Base-by-base conservation (phyloP, 106 monocot genomes). In the Dendrobium chrysotoxum region DNA sequence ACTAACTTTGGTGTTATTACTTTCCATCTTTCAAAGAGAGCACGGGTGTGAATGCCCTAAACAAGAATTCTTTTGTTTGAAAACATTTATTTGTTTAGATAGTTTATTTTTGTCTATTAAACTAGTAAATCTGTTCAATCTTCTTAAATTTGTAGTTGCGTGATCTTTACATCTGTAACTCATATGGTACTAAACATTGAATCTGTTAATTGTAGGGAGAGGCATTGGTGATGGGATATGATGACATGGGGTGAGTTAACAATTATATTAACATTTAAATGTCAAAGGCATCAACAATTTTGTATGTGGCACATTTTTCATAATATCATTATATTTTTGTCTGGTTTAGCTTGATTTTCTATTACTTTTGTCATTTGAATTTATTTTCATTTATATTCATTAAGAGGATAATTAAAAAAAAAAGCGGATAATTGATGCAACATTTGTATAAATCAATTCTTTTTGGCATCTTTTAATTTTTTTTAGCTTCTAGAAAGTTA, bases 191-290 rank as follows among this genome's bases (percentile, higher is more conserved):
- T 83, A 41, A 83, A 74, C 9, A 66, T 75, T 21, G 74, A 17
- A 31, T 39, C 65, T 11, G 11, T 71, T 87, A 77, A 85, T 78
- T 89, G 82, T 78, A 96, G 96, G 98, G 98, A 26, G 98, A 98
- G 84, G 98, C 98, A 76, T 77, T 98, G 57, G 98, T 98, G 31
- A 91, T 95, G 92, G 98, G 95, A 31, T 98, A 98, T 77, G 98
- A 98, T 88, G 89, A 95, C n/a, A 98, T 98, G 92, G 98, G 98
- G 95, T 98, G 87, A 76, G 88, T 53, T n/a, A 39, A 67, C 75
- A 21, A 31, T 70, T 53, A 8, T 50, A 74, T 42, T 64, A 79
- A 12, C 25, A 79, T 79, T 31, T 13, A 28, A 70, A 13, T 35
- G 35, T 5, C 31, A 13, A 35, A 16, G 70, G 70, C 1, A 23